A percentile compares a stretch with the other conserved stretches of the same genome.
phyloP scores from a whole-genome alignment of 306 rosid genomes.

The Malus orientalis region DNA sequence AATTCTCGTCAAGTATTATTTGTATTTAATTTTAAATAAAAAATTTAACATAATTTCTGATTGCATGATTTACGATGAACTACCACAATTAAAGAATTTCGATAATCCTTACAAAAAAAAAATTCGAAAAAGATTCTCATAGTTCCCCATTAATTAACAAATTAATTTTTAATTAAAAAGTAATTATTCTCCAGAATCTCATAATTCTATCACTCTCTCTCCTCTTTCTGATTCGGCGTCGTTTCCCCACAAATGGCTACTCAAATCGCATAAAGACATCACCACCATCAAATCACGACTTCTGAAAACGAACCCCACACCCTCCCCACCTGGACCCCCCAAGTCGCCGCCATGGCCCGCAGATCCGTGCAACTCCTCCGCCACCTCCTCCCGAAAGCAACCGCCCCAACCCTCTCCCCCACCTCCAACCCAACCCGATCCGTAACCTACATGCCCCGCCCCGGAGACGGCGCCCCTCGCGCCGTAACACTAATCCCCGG shows the following conservation, averaged over 20 bases:
- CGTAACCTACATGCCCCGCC: conserved; percentile 84
- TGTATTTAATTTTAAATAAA: too few species aligned
- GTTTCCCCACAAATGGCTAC: conserved; percentile 17
- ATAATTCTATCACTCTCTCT: neutral
- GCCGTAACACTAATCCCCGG: conserved; percentile 73
- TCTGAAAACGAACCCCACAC: neutral
- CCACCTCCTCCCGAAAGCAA: neutral
- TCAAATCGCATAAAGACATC: conserved; percentile 10
- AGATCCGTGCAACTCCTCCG: conserved; percentile 28
- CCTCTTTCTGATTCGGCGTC: neutral
- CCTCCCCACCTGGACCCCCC: neutral
- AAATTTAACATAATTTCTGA: too few species aligned
- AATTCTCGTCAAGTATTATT: too few species aligned
- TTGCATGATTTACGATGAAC: fast-evolving
- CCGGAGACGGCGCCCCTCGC: conserved; percentile 73
- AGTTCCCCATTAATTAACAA: neutral
- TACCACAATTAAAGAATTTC: too few species aligned
- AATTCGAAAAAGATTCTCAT: too few species aligned
- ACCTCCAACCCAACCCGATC: conserved; percentile 28
- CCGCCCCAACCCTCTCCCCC: conserved; percentile 15
- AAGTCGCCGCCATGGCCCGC: conserved; percentile 38
- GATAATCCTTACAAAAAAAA: too few species aligned
- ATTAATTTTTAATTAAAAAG: neutral
- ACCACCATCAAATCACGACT: neutral
- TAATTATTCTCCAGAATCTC: neutral